Base-by-base conservation (phyloP, 2,329 filamentous ascomycete genomes). In the Trichoderma sp. region DNA sequence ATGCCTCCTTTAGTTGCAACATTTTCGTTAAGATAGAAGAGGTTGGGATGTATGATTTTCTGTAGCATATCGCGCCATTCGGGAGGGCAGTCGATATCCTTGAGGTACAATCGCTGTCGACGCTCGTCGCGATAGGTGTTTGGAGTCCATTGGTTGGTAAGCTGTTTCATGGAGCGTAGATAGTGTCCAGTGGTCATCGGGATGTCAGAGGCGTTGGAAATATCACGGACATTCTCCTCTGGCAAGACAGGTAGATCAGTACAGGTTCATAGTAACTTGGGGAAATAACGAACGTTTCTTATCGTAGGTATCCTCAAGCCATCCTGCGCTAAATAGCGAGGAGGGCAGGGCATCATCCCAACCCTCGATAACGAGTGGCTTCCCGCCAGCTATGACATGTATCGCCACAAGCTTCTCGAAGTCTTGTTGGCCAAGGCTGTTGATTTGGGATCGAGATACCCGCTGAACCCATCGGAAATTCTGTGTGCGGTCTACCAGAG, bases 11-110 rank as follows among this genome's bases (percentile, higher is more conserved):
- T 70, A 33, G 70, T 80, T 60, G 83, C 84, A 1, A 92, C 89
- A 72, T 90, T 92, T 58, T 95, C 91, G 74, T 97, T 97, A 67
- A 97, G 85, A 77, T 98, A 99, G 77, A 94, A 97, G 0, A 98
- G 82, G n/a, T 86, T 89, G 0, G 90, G 87, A 0, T 95, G 94
- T 5, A 98, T 91, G 35, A 93, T 83, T 61, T 91, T 90, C 72
- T 89, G 88, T 21, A 99, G 82, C 69, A 92, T 90, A 33, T 95
- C 87, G 63, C 91, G 89, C 96, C 96, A 99, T 69, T 95, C 89
- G 1, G 86, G 82, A 0, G 96, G 96, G 74, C 94, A 97, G 78
- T 99, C 96, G 70, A 99, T 97, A 77, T 99, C 96, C 76, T 99
- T 99, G 29, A 98, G 82, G 77, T 99, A 99, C 1, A 98, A 88